Percentiles rank a stretch among this genome's conserved stretches.
Conservation (phyloP, 768 basidiomycete species). For the Lactarius sp. region DNA sequence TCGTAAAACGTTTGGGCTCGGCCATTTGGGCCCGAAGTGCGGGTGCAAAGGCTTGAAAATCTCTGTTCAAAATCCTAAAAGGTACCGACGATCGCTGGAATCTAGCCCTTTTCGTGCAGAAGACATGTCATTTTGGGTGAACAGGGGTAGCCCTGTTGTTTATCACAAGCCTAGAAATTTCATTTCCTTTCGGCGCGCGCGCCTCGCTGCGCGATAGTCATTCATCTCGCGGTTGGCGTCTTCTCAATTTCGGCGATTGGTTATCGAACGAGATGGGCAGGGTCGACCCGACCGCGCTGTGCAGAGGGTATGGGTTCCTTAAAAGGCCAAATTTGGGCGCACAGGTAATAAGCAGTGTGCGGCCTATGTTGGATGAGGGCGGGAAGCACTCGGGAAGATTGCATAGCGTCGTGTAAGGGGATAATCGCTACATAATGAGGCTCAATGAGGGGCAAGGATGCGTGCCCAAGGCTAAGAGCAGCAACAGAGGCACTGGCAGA, state of each 20-base stretch:
- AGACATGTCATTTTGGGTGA: background rate
- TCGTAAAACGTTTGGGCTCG: too few relatives aligned
- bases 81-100: background rate
- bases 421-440: background rate
- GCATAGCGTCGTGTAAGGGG: background rate
- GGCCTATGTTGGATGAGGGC: background rate
- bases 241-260: background rate
- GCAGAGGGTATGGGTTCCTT: background rate
- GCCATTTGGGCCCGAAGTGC: background rate
- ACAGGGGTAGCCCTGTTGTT: background rate
- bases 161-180: background rate
- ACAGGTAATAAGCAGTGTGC: background rate
- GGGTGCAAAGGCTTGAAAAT: background rate
- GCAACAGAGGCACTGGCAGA: background rate
- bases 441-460: background rate
- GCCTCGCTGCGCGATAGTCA: background rate
- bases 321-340: background rate
- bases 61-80: background rate
- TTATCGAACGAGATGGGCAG: background rate
- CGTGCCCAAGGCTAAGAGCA: background rate
- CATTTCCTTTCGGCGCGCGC: background rate
- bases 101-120: background rate
- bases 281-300: background rate
- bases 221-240: background rate
- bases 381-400: background rate